A percentile compares a stretch with the other conserved stretches of the same genome.
Evolutionary conservation across 1,139 yeast genomes (phyloP).

Genomic region (Candida neerlandica): DNA sequence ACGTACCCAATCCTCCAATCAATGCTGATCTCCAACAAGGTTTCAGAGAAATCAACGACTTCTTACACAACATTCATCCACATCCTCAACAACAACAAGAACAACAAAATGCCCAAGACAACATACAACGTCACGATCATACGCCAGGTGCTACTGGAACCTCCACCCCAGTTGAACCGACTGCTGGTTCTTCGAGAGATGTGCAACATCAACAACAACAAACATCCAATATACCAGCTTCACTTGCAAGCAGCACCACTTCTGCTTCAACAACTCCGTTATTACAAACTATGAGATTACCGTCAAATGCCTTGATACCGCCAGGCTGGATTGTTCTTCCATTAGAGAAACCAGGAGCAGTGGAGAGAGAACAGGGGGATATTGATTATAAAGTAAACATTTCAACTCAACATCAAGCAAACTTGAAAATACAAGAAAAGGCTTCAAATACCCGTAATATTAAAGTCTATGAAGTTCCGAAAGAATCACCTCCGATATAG

Average conservation of each 20-base stretch:
- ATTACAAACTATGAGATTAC: constrained; percentile 16
- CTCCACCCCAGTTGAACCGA: not conserved
- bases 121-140: not conserved
- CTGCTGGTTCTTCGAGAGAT: constrained; percentile 7
- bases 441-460: constrained; percentile 13
- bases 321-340: constrained; percentile 41
- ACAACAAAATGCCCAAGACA: not conserved
- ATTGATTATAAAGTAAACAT: constrained; percentile 23
- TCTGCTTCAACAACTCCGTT: not conserved
- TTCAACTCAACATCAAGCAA: constrained; percentile 21
- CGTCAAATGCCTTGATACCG: constrained; percentile 32
- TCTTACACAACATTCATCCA: not conserved
- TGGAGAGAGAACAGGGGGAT: constrained; percentile 5
- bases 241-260: not conserved
- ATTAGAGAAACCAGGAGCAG: constrained; percentile 17
- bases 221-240: not conserved
- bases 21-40: constrained; percentile 7
- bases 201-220: constrained; percentile 4
- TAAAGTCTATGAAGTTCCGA: constrained; percentile 11
- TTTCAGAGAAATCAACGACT: constrained; percentile 6
- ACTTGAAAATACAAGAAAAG: constrained; percentile 16
- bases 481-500: constrained; percentile 8
- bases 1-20: not conserved
- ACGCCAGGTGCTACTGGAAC: not conserved
- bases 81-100: constrained; percentile 1